Percentiles rank a stretch among this genome's conserved stretches.
Conservation (phyloP, 192 early-diverging fungal genomes). For the Gaertneriomyces sp. region DNA sequence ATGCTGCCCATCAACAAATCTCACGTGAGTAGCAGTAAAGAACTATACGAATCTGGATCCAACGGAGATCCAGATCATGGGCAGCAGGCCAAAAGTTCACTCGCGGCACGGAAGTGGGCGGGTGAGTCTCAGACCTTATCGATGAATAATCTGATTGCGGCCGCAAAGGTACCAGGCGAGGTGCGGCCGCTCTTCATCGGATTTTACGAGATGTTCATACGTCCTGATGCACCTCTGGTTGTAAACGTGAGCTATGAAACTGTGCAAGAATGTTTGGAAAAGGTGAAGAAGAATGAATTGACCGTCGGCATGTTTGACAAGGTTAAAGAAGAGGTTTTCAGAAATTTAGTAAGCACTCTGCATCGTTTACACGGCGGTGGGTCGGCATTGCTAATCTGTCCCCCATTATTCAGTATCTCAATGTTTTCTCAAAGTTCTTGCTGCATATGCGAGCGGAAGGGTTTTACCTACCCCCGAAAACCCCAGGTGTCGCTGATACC, state of each 20-base stretch:
- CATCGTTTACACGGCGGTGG: too few relatives aligned
- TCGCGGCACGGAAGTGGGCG: too few relatives aligned
- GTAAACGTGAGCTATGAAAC: background rate
- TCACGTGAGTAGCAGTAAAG: too few relatives aligned
- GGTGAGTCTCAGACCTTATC: too few relatives aligned
- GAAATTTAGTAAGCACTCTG: background rate
- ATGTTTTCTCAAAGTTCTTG: conserved; percentile 1
- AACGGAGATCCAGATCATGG: too few relatives aligned
- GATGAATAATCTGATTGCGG: background rate
- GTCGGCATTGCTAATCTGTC: background rate
- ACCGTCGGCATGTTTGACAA: conserved; percentile 10
- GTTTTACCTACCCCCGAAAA: conserved; percentile 1
- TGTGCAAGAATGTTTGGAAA: background rate
- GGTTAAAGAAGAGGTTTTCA: conserved; percentile 7
- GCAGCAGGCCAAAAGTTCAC: too few relatives aligned
- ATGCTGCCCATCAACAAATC: too few relatives aligned
- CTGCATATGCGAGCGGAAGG: background rate
- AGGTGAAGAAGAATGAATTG: conserved; percentile 1
- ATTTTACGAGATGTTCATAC: conserved; percentile 4
- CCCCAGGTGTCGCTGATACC: too few relatives aligned
- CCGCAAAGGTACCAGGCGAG: background rate
- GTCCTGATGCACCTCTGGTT: conserved; percentile 1
- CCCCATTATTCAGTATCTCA: background rate
- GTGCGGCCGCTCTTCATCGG: background rate
- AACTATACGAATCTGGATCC: too few relatives aligned